phyloP scores from a whole-genome alignment of 495 filamentous ascomycete species.

The Rhizodiscina lignyota region DNA sequence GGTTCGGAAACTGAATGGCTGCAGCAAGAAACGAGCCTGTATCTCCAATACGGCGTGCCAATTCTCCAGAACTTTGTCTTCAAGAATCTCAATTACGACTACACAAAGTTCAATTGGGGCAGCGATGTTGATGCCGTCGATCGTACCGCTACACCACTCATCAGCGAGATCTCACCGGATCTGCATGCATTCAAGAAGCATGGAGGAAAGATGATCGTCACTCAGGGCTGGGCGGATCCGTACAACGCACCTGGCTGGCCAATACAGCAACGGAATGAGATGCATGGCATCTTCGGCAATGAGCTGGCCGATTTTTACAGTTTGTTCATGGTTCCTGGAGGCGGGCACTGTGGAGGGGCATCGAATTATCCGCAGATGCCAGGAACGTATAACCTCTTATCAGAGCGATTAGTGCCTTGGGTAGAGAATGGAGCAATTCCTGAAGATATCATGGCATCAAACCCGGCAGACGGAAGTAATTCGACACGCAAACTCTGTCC shows the following conservation, averaged over 20 bases:
- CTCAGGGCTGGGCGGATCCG: slow-evolving; percentile 25
- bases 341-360: background rate
- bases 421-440: background rate
- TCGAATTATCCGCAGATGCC: background rate
- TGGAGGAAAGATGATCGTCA: slow-evolving; percentile 25
- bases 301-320: slow-evolving; percentile 21
- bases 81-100: slow-evolving; percentile 44
- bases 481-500: background rate
- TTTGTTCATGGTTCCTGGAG: slow-evolving; percentile 20
- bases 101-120: slow-evolving; percentile 25
- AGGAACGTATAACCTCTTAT: background rate
- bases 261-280: slow-evolving; percentile 23
- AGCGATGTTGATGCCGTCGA: slow-evolving; percentile 21
- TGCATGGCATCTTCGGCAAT: slow-evolving; percentile 16
- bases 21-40: slow-evolving; percentile 14
- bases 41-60: slow-evolving; percentile 24
- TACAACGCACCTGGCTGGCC: slow-evolving; percentile 26
- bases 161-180: slow-evolving; percentile 23
- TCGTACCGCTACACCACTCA: slow-evolving; percentile 14
- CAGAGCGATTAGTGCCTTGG: background rate
- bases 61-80: slow-evolving; percentile 52
- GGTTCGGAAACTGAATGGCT: slow-evolving; percentile 21
- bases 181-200: slow-evolving; percentile 16
- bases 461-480: background rate
- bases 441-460: background rate